Base-by-base conservation (phyloP, 768 basidiomycete genomes). In the Lactarius pseudohatsudake region DNA sequence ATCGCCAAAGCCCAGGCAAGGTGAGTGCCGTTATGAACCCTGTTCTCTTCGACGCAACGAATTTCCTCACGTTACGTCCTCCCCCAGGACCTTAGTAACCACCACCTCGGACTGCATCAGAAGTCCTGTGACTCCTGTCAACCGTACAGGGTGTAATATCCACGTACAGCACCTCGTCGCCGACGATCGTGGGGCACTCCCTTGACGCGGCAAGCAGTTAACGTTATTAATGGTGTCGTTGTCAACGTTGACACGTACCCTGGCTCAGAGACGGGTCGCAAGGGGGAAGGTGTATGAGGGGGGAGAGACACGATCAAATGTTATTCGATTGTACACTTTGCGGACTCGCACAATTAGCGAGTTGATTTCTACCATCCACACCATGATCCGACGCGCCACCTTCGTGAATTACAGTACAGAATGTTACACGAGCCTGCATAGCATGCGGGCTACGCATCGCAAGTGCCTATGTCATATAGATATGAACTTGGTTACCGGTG, bases 1-100 rank as follows among this genome's bases (percentile, higher is more conserved):
- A 88, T 86, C 73, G 77, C 81, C 2, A 70, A 79, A 36, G 79
- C 79, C 56, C 86, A 87, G 36, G 79, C 81, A 2, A 45, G 74
- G 60, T 58, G 47, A 2, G 62, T 11, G 16, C 8, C 8, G 28
- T 30, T 1, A 5, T 47, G 13, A 15, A 5, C 40, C 40, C 40
- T n/a, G 22, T 53, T 16, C 4, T 13, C 22, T 26, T 41, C 5
- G 41, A 7, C 50, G 9, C 50, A 13, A n/a, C 7, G 15, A 41
- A 41, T 41, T 41, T 41, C 16, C 16, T 41, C 41, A 7, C 41
- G 41, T 41, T 41, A 16, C 22, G 9, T 38, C 9, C 20, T 8
- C 9, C 22, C n/a, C 30, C 11, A 10, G 36, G 36, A 38, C 36
- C 13, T n/a, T 15, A 3, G 22, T 53, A 13, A 30, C 45, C 6